Conservation (phyloP, 768 basidiomycete genomes). For the Hericium coralloides region DNA sequence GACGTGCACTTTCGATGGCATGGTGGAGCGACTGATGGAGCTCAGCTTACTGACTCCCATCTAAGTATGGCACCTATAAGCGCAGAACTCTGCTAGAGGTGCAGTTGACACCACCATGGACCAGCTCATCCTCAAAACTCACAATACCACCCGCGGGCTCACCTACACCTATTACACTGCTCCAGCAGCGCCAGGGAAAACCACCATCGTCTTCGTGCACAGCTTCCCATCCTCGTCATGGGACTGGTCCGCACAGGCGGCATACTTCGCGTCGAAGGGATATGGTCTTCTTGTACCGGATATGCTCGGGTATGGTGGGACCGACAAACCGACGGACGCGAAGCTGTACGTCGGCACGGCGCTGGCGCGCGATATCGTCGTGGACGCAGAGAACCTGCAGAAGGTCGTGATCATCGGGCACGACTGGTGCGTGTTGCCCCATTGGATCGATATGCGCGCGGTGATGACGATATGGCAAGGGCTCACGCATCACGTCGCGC, state of each 20-base stretch:
- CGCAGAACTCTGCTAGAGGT: too few species aligned
- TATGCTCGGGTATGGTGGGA: conserved; percentile 37
- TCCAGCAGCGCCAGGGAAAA: conserved; percentile 19
- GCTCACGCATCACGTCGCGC: conserved; percentile 23
- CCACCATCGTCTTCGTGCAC: conserved; percentile 33
- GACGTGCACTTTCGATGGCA: too few species aligned
- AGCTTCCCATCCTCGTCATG: conserved; percentile 34
- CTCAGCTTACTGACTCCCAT: too few species aligned
- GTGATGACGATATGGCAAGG: conserved; percentile 20
- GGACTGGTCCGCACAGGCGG: conserved; percentile 34
- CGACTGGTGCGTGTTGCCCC: conserved; percentile 22
- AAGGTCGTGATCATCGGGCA: conserved; percentile 26
- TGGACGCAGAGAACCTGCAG: conserved; percentile 20
- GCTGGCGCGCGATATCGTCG: conserved; percentile 25
- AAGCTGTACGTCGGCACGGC: conserved; percentile 18
- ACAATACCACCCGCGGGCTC: conserved; percentile 23
- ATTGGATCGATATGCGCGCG: not conserved
- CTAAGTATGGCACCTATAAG: too few species aligned
- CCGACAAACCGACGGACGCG: conserved; percentile 30
- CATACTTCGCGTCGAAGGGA: conserved; percentile 29
- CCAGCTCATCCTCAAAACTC: conserved; percentile 19
- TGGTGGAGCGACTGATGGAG: too few species aligned
- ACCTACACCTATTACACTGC: conserved; percentile 30
- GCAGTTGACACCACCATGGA: conserved; percentile 9
- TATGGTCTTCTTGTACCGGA: conserved; percentile 39